Conservation (phyloP, 371 early-diverging fungal species). For the Actinomortierella ambigua region DNA sequence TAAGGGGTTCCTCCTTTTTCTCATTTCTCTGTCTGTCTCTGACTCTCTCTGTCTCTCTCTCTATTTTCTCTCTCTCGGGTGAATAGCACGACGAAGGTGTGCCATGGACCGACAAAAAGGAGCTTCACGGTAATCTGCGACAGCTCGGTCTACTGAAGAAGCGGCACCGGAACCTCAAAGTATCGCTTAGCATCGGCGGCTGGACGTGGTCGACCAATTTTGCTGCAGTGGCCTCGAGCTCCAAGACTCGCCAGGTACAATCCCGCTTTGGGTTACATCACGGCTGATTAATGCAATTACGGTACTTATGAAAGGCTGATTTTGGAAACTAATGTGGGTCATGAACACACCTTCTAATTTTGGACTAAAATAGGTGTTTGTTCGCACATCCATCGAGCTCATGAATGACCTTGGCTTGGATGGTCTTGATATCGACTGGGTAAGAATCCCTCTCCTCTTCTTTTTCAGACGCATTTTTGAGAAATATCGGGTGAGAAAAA, state of each 20-base stretch:
- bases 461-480: too few relatives aligned
- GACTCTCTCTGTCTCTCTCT: background rate
- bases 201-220: constrained; percentile 90
- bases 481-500: too few relatives aligned
- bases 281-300: too few relatives aligned
- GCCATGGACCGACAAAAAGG: constrained; percentile 66
- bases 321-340: too few relatives aligned
- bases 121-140: constrained; percentile 80
- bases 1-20: background rate
- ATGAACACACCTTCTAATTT: too few relatives aligned
- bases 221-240: constrained; percentile 68
- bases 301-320: too few relatives aligned
- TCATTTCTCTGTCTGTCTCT: background rate
- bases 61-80: background rate
- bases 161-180: constrained; percentile 66
- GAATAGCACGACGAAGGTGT: constrained; percentile 56
- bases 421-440: constrained; percentile 57
- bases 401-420: constrained; percentile 65
- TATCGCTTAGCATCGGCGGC: constrained; percentile 84
- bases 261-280: too few relatives aligned
- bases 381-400: constrained; percentile 60
- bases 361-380: constrained; percentile 59
- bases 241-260: constrained; percentile 21
- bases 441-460: constrained; percentile 2
- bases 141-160: constrained; percentile 81